These are phyloP conservation scores for Lagenidium sp. DNA, from an alignment of 352 stramenopile species.

Conservation along the genomic window DNA sequence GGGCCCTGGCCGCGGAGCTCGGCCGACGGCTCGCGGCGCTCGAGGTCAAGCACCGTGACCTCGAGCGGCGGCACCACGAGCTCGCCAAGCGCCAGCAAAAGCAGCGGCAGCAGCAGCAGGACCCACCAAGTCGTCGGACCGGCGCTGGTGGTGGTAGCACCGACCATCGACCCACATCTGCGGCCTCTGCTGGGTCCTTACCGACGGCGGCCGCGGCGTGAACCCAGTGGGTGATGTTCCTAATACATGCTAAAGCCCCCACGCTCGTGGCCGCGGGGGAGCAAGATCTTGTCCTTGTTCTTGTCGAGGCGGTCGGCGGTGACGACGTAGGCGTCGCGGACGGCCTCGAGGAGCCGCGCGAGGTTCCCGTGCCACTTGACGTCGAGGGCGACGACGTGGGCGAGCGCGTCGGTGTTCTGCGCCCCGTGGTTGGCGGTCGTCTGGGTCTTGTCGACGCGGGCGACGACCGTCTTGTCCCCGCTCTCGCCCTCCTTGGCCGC, in stretches of 20 bases:
- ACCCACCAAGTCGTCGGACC: too few relatives aligned
- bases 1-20: too few relatives aligned
- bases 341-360: conserved; percentile 44
- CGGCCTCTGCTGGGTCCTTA: too few relatives aligned
- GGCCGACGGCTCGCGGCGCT: too few relatives aligned
- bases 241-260: conserved; percentile 81
- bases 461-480: conserved; percentile 61
- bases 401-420: conserved; percentile 55
- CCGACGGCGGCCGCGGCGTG: too few relatives aligned
- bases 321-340: conserved; percentile 74
- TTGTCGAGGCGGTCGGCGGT: conserved; percentile 61
- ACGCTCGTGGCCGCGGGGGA: conserved; percentile 57
- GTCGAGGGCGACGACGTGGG: conserved; percentile 62
- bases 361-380: conserved; percentile 85
- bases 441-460: conserved; percentile 49
- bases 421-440: conserved; percentile 16
- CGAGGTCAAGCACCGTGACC: too few relatives aligned
- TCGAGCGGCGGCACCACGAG: too few relatives aligned
- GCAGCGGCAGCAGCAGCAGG: too few relatives aligned
- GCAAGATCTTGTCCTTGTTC: conserved; percentile 77
- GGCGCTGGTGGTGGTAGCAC: too few relatives aligned
- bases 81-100: too few relatives aligned
- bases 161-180: too few relatives aligned
- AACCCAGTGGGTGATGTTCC: too few relatives aligned
- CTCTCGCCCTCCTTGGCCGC: conserved; percentile 62